Percentiles rank a stretch among this genome's conserved stretches.
Evolutionary conservation across 2,329 filamentous ascomycete species (phyloP).

Genomic region (Aureobasidium namibiae): DNA sequence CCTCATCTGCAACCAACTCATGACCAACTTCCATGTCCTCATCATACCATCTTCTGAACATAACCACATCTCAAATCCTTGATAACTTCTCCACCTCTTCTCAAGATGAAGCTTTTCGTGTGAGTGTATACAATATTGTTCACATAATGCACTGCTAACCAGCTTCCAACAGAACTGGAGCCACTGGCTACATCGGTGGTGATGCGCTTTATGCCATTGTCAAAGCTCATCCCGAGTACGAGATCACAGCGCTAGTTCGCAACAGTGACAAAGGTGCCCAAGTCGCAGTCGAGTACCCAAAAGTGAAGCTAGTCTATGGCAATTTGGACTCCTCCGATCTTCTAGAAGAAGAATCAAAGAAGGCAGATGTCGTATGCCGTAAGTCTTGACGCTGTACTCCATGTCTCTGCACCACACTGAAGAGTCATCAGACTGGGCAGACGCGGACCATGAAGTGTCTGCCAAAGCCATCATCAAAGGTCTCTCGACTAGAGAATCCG

Average conservation of each 20-base stretch:
- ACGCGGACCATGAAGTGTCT: constrained; percentile 41
- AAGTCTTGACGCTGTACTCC: constrained; percentile 11
- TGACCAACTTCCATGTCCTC: no score
- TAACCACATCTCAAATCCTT: neutral
- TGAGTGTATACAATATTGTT: neutral
- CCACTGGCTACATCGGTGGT: constrained; percentile 37
- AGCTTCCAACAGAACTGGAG: constrained; percentile 16
- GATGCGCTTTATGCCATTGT: constrained; percentile 38
- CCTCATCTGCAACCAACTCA: neutral
- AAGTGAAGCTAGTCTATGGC: constrained; percentile 44
- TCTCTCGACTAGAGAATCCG: constrained; percentile 38
- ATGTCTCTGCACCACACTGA: neutral
- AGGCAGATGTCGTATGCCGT: constrained; percentile 45
- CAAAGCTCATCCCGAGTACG: constrained; percentile 41
- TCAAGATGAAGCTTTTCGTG: constrained; percentile 4
- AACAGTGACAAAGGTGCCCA: constrained; percentile 21
- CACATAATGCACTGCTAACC: neutral
- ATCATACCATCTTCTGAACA: no score
- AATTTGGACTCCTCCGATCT: constrained; percentile 39
- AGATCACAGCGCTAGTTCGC: constrained; percentile 42
- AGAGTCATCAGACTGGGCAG: constrained; percentile 31
- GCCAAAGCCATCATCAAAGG: constrained; percentile 45
- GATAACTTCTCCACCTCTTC: no score
- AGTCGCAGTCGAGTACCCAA: constrained; percentile 29
- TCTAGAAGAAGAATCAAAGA: constrained; percentile 38